These are phyloP conservation scores for Rhododendron kiyosumense DNA, from an alignment of 148 eudicot genomes.

Conservation along the genomic window DNA sequence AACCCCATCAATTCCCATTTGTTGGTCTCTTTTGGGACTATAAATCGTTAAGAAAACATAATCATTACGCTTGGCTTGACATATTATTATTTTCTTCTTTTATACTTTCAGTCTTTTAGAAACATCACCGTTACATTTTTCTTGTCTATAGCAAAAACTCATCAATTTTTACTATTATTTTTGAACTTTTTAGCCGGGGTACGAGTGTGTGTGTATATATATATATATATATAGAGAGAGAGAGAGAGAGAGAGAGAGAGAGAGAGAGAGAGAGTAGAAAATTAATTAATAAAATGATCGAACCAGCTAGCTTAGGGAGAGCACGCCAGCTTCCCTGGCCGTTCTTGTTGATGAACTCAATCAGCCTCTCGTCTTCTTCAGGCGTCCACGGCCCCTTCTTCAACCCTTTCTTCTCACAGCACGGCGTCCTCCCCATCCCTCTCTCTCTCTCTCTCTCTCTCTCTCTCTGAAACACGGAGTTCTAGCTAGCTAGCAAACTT, in stretches of 20 bases:
- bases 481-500: not conserved
- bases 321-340: conserved; percentile 67
- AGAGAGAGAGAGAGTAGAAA: not conserved
- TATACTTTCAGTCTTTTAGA: too few relatives aligned
- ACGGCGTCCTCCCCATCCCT: conserved; percentile 47
- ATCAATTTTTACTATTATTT: too few relatives aligned
- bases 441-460: conserved; percentile 12
- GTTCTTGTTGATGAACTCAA: conserved; percentile 33
- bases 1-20: too few relatives aligned
- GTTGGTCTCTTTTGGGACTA: too few relatives aligned
- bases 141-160: too few relatives aligned
- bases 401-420: conserved; percentile 51
- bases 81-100: too few relatives aligned
- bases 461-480: not conserved
- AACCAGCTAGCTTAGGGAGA: conserved; percentile 63
- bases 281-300: not conserved
- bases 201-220: not conserved
- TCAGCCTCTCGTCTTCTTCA: conserved; percentile 51
- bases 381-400: conserved; percentile 59
- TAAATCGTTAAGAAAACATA: too few relatives aligned
- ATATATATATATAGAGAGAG: too few relatives aligned
- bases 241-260: not conserved
- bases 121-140: too few relatives aligned
- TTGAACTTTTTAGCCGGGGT: too few relatives aligned
- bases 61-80: too few relatives aligned